Conservation (phyloP, 164 flowering plant genomes). For the Brasenia schreberi region DNA sequence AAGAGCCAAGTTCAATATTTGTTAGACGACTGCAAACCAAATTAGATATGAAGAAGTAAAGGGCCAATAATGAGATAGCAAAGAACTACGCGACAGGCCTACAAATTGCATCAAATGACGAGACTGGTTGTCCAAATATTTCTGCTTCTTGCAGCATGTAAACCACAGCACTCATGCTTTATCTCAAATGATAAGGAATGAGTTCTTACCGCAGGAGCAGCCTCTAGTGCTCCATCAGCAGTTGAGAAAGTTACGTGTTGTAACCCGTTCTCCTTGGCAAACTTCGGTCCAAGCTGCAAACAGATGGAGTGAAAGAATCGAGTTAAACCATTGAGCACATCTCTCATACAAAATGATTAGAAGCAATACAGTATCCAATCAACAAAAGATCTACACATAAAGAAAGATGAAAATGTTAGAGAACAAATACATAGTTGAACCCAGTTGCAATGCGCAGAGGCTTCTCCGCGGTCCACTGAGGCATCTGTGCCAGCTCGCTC, state of each 20-base stretch:
- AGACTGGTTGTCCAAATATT: no score
- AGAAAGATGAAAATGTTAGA: not conserved
- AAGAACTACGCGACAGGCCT: no score
- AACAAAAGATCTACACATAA: not conserved
- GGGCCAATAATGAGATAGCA: no score
- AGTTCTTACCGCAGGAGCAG: slow-evolving; percentile 85
- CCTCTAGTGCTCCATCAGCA: slow-evolving; percentile 98
- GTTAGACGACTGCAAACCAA: no score
- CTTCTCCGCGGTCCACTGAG: slow-evolving; percentile 87
- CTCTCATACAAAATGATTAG: not conserved
- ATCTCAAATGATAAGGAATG: not conserved
- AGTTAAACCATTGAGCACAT: not conserved
- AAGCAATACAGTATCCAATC: not conserved
- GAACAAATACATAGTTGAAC: slow-evolving; percentile 58
- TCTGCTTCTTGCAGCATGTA: no score
- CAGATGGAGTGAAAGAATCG: slow-evolving; percentile 1
- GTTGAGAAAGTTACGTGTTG: slow-evolving; percentile 75
- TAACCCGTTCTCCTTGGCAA: slow-evolving; percentile 72
- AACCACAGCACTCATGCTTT: no score
- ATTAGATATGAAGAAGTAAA: no score
- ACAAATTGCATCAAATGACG: no score
- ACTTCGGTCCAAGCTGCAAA: slow-evolving; percentile 75
- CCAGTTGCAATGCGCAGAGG: slow-evolving; percentile 96
- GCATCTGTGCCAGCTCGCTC: slow-evolving; percentile 77
- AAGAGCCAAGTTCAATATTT: no score